Conservation (phyloP, 1,284 basidiomycete species). For the Athelia sp. region DNA sequence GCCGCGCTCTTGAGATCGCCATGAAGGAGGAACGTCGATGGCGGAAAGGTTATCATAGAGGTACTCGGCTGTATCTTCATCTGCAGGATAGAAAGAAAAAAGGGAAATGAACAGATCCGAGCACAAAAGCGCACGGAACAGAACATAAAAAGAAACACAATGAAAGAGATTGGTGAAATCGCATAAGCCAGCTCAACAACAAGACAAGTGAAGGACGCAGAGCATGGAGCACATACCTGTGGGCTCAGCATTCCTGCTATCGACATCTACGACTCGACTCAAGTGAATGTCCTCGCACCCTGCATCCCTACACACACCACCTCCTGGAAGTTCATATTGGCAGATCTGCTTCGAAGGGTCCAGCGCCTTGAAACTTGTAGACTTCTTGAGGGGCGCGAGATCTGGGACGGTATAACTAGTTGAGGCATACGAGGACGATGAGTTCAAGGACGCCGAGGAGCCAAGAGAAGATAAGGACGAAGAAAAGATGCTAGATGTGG, state of each 20-base stretch:
- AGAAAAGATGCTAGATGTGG: slow-evolving; percentile 3
- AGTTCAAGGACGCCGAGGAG: neutral
- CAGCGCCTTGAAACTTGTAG: slow-evolving; percentile 35
- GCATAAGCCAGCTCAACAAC: slow-evolving; percentile 14
- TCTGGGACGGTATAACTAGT: slow-evolving; percentile 34
- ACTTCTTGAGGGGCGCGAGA: slow-evolving; percentile 49
- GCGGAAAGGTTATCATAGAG: slow-evolving; percentile 33
- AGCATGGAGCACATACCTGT: slow-evolving; percentile 46
- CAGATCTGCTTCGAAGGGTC: slow-evolving; percentile 54
- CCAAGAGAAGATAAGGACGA: slow-evolving; percentile 15
- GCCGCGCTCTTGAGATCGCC: neutral
- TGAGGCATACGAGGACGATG: slow-evolving; percentile 24
- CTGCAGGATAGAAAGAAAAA: slow-evolving; percentile 26
- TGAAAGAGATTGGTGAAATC: slow-evolving; percentile 24
- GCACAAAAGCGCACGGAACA: slow-evolving; percentile 3
- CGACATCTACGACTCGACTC: slow-evolving; percentile 28
- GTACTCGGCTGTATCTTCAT: slow-evolving; percentile 51
- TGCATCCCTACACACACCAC: slow-evolving; percentile 66
- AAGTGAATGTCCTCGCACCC: slow-evolving; percentile 67
- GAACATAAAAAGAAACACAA: slow-evolving; percentile 11
- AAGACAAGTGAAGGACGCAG: slow-evolving; percentile 1
- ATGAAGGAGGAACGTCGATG: slow-evolving; percentile 1
- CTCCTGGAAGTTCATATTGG: slow-evolving; percentile 71
- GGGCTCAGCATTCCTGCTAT: slow-evolving; percentile 38
- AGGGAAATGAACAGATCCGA: slow-evolving; percentile 6